Percentiles rank a stretch among this genome's conserved stretches.
Evolutionary conservation across 2,329 filamentous ascomycete species (phyloP).

Genomic region (Aspergillus glaucus): DNA sequence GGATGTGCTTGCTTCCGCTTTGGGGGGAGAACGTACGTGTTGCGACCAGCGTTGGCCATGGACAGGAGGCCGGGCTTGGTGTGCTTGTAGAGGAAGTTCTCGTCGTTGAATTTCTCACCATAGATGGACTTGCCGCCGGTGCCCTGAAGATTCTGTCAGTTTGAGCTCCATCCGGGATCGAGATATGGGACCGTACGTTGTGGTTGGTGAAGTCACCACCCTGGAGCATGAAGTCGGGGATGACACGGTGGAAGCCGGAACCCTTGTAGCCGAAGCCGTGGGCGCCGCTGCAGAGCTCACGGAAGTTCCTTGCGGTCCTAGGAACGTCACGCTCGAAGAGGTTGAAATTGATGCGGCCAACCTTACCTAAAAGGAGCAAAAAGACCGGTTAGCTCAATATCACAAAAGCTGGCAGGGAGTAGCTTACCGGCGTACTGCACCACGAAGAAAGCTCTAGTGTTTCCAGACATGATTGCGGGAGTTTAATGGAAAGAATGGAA

Average conservation of each 20-base stretch:
- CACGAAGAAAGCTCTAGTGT: no score
- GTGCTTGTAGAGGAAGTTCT: slow-evolving; percentile 4
- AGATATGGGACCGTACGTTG: not conserved
- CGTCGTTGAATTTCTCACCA: slow-evolving; percentile 7
- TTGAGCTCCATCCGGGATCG: no score
- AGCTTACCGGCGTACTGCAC: no score
- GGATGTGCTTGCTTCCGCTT: not conserved
- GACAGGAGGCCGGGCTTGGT: slow-evolving; percentile 3
- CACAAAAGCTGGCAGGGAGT: no score
- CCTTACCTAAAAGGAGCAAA: no score
- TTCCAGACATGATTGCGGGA: no score
- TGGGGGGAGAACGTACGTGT: slow-evolving; percentile 17
- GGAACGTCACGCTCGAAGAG: not conserved
- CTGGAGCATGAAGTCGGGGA: slow-evolving; percentile 85
- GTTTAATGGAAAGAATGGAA: no score
- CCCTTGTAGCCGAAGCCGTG: slow-evolving; percentile 50
- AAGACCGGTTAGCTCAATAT: no score
- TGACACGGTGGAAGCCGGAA: slow-evolving; percentile 82
- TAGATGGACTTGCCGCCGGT: slow-evolving; percentile 4
- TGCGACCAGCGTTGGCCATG: slow-evolving; percentile 4
- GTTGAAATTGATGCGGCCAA: no score
- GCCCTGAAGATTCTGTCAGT: not conserved
- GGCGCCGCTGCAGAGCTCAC: not conserved
- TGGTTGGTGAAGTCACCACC: slow-evolving; percentile 48
- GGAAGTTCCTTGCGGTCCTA: not conserved